These are phyloP conservation scores for Blumeria hordei DNA, from an alignment of 2,329 filamentous ascomycete species.

Conservation along the genomic window DNA sequence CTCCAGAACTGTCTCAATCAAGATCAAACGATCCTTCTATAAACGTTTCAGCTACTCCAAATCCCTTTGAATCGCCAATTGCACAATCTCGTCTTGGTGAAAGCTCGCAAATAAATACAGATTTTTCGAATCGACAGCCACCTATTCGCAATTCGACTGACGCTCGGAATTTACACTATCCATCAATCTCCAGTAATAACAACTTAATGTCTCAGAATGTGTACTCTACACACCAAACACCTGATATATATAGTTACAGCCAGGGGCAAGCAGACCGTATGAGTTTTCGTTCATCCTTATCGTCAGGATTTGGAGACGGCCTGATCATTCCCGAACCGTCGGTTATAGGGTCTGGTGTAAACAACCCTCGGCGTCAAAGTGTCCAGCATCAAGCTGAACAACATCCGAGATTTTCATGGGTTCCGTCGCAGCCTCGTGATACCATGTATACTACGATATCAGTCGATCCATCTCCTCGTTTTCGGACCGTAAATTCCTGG, in stretches of 20 bases:
- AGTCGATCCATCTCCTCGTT: conserved; percentile 21
- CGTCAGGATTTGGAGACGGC: conserved; percentile 38
- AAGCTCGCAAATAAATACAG: no score
- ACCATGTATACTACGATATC: conserved; percentile 14
- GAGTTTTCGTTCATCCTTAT: conserved; percentile 30
- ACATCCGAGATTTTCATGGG: conserved; percentile 13
- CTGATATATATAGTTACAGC: conserved; percentile 6
- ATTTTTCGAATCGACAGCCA: no score
- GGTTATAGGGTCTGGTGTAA: background rate
- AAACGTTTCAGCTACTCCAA: no score
- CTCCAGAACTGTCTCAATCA: no score
- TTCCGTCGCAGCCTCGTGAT: conserved; percentile 10
- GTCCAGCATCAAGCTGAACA: conserved; percentile 6
- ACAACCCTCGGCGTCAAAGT: conserved; percentile 4
- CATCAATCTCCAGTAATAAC: conserved; percentile 1
- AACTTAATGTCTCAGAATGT: conserved; percentile 3
- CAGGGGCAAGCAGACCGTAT: conserved; percentile 3
- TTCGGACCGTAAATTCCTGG: conserved; percentile 36
- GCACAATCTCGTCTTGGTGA: no score
- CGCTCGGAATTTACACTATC: no score
- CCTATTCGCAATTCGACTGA: no score
- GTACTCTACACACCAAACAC: conserved; percentile 5
- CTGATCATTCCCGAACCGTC: conserved; percentile 23
- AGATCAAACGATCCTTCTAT: no score
- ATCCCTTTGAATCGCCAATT: no score